Evolutionary conservation across 495 filamentous ascomycete genomes (phyloP).

Genomic region (Jackrogersella minutella): DNA sequence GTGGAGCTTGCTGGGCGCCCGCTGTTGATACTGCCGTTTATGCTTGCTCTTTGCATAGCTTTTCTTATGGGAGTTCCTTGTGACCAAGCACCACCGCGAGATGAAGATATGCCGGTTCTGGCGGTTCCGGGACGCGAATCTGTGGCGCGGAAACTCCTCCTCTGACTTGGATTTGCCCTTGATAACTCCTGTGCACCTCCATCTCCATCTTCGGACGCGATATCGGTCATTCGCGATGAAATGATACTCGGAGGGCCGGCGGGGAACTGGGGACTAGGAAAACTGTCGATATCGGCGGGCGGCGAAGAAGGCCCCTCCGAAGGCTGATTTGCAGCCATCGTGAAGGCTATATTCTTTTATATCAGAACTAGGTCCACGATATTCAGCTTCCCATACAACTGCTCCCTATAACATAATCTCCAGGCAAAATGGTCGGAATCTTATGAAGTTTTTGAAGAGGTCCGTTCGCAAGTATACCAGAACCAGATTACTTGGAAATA

Average conservation of each 20-base stretch:
- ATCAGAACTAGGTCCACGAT: not conserved
- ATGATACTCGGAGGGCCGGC: conserved; percentile 70
- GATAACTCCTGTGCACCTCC: conserved; percentile 44
- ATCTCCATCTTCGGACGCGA: conserved; percentile 66
- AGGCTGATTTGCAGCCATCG: conserved; percentile 50
- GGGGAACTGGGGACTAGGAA: conserved; percentile 50
- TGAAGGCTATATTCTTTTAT: not conserved
- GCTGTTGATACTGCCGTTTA: conserved; percentile 53
- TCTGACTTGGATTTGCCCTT: conserved; percentile 44
- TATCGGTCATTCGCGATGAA: conserved; percentile 86
- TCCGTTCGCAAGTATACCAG: not conserved
- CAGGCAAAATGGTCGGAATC: not conserved
- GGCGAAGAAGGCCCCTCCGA: conserved; percentile 48
- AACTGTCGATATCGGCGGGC: conserved; percentile 48
- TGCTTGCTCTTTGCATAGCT: conserved; percentile 51
- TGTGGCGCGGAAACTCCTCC: conserved; percentile 50
- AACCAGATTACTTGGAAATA: not conserved
- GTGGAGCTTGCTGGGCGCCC: conserved; percentile 68
- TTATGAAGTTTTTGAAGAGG: not conserved
- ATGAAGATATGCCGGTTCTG: conserved; percentile 59
- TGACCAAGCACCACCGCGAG: conserved; percentile 57
- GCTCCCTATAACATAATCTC: conserved; percentile 5
- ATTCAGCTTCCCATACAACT: conserved; percentile 9
- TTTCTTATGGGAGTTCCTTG: conserved; percentile 59
- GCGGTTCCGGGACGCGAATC: conserved; percentile 61